These are phyloP conservation scores for Nigrospora osmanthi DNA, from an alignment of 2,329 filamentous ascomycete species.

Conservation along the genomic window DNA sequence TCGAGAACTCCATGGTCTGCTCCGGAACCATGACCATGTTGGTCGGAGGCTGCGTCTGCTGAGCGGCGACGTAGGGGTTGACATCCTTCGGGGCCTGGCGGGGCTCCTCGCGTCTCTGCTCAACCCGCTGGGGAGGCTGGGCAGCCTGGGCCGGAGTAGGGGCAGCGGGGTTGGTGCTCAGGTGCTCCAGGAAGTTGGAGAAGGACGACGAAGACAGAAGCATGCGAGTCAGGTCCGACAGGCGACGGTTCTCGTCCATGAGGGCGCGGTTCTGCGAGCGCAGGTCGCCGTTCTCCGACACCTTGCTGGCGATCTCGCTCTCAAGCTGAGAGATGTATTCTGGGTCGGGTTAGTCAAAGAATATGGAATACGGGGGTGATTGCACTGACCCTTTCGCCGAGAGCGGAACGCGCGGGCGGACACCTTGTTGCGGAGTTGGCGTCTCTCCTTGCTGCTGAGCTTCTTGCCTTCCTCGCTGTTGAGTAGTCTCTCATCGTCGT, in stretches of 20 bases:
- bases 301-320: constrained; percentile 75
- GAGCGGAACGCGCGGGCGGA: constrained; percentile 96
- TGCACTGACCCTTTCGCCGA: constrained; percentile 74
- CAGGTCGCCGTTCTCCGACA: constrained; percentile 75
- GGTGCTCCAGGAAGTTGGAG: constrained; percentile 67
- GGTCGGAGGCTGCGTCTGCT: constrained; percentile 53
- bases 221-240: constrained; percentile 73
- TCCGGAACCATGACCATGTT: constrained; percentile 81
- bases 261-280: constrained; percentile 75
- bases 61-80: constrained; percentile 48
- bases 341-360: constrained; percentile 43
- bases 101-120: constrained; percentile 33
- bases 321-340: constrained; percentile 97
- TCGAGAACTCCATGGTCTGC: constrained; percentile 65
- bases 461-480: constrained; percentile 99
- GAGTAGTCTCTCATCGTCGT: constrained; percentile 87
- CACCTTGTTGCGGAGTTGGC: constrained; percentile 97
- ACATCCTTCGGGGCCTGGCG: constrained; percentile 56
- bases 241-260: constrained; percentile 75
- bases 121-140: constrained; percentile 29
- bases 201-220: constrained; percentile 76
- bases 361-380: neutral
- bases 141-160: constrained; percentile 26
- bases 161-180: constrained; percentile 50
- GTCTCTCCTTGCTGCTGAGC: constrained; percentile 93